Conservation (phyloP, 768 basidiomycete genomes). For the Mycena pura region DNA sequence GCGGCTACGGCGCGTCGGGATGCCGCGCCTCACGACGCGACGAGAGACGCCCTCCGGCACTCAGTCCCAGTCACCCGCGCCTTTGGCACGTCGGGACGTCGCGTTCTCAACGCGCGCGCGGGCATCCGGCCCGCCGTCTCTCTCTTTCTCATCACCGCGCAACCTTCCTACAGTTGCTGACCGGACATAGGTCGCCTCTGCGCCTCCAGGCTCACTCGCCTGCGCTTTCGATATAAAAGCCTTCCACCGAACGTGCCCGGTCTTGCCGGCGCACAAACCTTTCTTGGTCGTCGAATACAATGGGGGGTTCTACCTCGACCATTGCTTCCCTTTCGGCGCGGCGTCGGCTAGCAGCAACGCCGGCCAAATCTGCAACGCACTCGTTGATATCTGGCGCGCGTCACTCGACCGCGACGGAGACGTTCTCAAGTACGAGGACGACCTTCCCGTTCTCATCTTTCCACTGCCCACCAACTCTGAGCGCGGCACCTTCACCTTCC, state of each 20-base stretch:
- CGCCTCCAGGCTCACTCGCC: slow-evolving; percentile 25
- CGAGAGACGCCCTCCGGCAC: too few species aligned
- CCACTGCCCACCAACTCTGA: not conserved
- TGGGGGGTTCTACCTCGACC: slow-evolving; percentile 7
- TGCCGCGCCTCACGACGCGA: too few species aligned
- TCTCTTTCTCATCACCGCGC: too few species aligned
- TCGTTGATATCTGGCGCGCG: slow-evolving; percentile 7
- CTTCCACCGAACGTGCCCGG: slow-evolving; percentile 19
- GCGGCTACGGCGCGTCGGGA: too few species aligned
- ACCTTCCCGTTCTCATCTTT: not conserved
- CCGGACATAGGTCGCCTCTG: slow-evolving; percentile 25
- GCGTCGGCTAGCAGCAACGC: slow-evolving; percentile 20
- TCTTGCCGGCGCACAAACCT: slow-evolving; percentile 15
- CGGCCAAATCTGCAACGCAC: slow-evolving; percentile 21
- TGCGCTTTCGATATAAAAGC: slow-evolving; percentile 24
- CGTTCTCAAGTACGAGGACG: not conserved
- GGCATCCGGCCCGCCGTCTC: too few species aligned
- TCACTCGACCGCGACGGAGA: not conserved
- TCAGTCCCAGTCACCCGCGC: too few species aligned
- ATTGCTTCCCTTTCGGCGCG: slow-evolving; percentile 25
- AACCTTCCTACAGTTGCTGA: too few species aligned
- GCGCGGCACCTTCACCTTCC: not conserved
- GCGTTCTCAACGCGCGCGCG: too few species aligned
- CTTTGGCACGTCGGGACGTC: too few species aligned
- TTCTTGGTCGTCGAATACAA: slow-evolving; percentile 13